Conservation (phyloP, 2,329 filamentous ascomycete genomes). For the Macrophomina pseudophaseolina region DNA sequence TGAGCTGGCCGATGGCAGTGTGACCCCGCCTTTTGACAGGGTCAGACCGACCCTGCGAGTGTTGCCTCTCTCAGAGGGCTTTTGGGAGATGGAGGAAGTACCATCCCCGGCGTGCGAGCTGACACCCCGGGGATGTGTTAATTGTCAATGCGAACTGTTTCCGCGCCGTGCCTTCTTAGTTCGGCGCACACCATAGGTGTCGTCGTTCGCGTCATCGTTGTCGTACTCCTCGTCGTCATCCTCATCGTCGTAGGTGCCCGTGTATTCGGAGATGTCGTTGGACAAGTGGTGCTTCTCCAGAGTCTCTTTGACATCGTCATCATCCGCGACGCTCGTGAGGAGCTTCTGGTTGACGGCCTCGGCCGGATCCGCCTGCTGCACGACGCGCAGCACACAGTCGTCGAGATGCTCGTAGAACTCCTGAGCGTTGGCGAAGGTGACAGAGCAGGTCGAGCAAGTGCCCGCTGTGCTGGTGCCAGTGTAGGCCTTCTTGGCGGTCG, state of each 20-base stretch:
- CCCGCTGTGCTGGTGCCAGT: constrained; percentile 78
- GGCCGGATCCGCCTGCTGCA: constrained; percentile 52
- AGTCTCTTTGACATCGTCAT: constrained; percentile 46
- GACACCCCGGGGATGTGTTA: constrained; percentile 57
- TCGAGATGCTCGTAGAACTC: constrained; percentile 79
- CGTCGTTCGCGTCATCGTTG: constrained; percentile 58
- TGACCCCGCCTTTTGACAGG: constrained; percentile 75
- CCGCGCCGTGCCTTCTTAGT: constrained; percentile 54
- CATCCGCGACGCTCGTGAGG: constrained; percentile 46
- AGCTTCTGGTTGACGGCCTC: constrained; percentile 51
- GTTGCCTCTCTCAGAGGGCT: constrained; percentile 23
- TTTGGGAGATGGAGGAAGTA: constrained; percentile 34
- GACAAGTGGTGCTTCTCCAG: constrained; percentile 46
- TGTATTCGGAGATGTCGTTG: constrained; percentile 90
- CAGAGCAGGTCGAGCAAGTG: constrained; percentile 86
- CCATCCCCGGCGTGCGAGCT: constrained; percentile 42
- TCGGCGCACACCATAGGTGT: constrained; percentile 57
- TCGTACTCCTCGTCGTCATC: constrained; percentile 63
- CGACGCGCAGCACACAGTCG: constrained; percentile 66
- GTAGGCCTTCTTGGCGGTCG: constrained; percentile 66
- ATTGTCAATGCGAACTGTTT: constrained; percentile 53
- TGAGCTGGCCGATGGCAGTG: constrained; percentile 57
- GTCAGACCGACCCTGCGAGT: constrained; percentile 63
- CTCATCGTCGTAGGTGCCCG: constrained; percentile 76
- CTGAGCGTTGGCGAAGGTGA: constrained; percentile 63